Percentiles rank a stretch among this genome's conserved stretches.
These are phyloP conservation scores for Aureobasidium melanogenum DNA, from an alignment of 2,329 filamentous ascomycete genomes.

Conservation along the genomic window DNA sequence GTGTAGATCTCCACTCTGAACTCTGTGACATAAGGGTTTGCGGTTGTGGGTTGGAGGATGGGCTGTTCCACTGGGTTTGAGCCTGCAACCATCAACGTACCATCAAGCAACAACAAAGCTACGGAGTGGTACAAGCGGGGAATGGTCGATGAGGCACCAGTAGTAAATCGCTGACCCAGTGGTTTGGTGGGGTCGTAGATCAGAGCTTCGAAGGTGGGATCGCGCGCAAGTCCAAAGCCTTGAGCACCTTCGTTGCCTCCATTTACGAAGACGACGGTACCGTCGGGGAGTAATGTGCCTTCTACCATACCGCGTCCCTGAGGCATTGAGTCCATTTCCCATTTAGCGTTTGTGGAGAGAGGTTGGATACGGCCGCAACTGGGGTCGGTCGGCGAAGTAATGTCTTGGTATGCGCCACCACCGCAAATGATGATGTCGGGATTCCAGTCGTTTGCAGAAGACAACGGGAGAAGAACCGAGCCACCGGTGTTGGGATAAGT, in stretches of 20 bases:
- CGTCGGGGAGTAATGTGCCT: conserved; percentile 50
- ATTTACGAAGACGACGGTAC: conserved; percentile 51
- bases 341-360: conserved; percentile 45
- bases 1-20: conserved; percentile 55
- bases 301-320: conserved; percentile 43
- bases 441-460: conserved; percentile 52
- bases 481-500: conserved; percentile 60
- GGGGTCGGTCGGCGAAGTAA: conserved; percentile 50
- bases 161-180: conserved; percentile 42
- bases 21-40: conserved; percentile 47
- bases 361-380: conserved; percentile 52
- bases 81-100: conserved; percentile 50
- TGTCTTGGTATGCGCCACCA: conserved; percentile 41
- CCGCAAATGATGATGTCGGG: conserved; percentile 57
- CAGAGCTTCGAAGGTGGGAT: conserved; percentile 47
- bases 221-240: conserved; percentile 49
- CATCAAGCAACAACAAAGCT: conserved; percentile 50
- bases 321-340: conserved; percentile 48
- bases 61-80: conserved; percentile 53
- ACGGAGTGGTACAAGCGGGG: conserved; percentile 51
- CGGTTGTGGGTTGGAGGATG: conserved; percentile 38
- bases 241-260: conserved; percentile 50
- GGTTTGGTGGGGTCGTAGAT: conserved; percentile 49
- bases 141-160: conserved; percentile 35
- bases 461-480: conserved; percentile 53